Conservation (phyloP, 2,329 filamentous ascomycete genomes). For the Fusarium hainanense region DNA sequence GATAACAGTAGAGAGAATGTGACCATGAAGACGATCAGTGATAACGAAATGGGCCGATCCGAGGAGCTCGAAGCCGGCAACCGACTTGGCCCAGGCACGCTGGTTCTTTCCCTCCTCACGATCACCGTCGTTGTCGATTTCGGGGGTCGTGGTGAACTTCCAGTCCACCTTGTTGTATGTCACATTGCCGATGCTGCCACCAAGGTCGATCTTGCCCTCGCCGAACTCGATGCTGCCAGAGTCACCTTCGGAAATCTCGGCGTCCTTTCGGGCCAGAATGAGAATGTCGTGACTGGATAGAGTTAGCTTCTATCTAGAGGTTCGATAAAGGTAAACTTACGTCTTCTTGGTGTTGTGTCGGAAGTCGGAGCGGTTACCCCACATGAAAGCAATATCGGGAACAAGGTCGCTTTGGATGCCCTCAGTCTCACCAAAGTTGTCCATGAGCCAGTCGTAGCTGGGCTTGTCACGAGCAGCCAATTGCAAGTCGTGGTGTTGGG, state of each 20-base stretch:
- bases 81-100: slow-evolving; percentile 44
- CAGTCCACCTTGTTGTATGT: slow-evolving; percentile 46
- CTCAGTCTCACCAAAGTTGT: slow-evolving; percentile 31
- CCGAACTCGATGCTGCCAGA: slow-evolving; percentile 39
- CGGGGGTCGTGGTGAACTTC: slow-evolving; percentile 44
- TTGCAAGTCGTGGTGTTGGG: slow-evolving; percentile 41
- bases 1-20: slow-evolving; percentile 44
- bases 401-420: slow-evolving; percentile 43
- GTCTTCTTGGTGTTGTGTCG: slow-evolving; percentile 43
- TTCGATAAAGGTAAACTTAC: slow-evolving; percentile 27
- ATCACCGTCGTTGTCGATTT: slow-evolving; percentile 33
- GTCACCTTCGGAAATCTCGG: slow-evolving; percentile 40
- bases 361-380: slow-evolving; percentile 45
- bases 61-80: slow-evolving; percentile 43
- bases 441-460: slow-evolving; percentile 45
- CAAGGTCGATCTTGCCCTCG: slow-evolving; percentile 39
- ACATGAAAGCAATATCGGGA: slow-evolving; percentile 46
- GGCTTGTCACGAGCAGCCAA: slow-evolving; percentile 43
- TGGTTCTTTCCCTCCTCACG: slow-evolving; percentile 43
- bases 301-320: slow-evolving; percentile 16
- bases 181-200: slow-evolving; percentile 40
- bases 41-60: slow-evolving; percentile 45
- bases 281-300: slow-evolving; percentile 39
- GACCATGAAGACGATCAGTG: slow-evolving; percentile 44
- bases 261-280: slow-evolving; percentile 44